A percentile compares a stretch with the other conserved stretches of the same genome.
These are phyloP conservation scores for Venturia nashicola DNA, from an alignment of 2,329 filamentous ascomycete genomes.

Conservation along the genomic window DNA sequence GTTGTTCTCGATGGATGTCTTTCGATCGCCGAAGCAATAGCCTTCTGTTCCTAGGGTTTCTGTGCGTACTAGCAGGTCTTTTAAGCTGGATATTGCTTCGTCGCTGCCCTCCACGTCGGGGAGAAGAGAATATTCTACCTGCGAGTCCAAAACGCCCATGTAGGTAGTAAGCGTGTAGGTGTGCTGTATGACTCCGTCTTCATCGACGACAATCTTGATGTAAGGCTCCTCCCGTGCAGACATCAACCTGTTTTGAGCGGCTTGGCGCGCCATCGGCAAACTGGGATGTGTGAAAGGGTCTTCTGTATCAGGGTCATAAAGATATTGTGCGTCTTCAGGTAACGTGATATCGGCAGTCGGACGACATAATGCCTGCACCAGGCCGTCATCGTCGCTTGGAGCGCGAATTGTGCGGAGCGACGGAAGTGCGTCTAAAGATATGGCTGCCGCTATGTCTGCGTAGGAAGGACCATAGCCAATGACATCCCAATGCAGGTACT, in stretches of 20 bases:
- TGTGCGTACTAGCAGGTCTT: slow-evolving; percentile 30
- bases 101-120: slow-evolving; percentile 42
- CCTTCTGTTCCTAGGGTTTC: not conserved
- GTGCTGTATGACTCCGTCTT: slow-evolving; percentile 37
- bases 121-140: slow-evolving; percentile 47
- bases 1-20: not conserved
- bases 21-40: not conserved
- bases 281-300: slow-evolving; percentile 4
- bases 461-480: slow-evolving; percentile 44
- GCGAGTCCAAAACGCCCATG: slow-evolving; percentile 35
- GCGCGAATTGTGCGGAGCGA: slow-evolving; percentile 45
- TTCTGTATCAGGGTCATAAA: slow-evolving; percentile 9
- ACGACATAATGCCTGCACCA: slow-evolving; percentile 56
- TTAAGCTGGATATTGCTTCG: slow-evolving; percentile 42
- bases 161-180: slow-evolving; percentile 45
- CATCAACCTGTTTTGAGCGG: slow-evolving; percentile 54
- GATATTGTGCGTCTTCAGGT: slow-evolving; percentile 11
- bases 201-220: slow-evolving; percentile 46
- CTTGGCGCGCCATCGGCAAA: slow-evolving; percentile 38
- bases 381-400: slow-evolving; percentile 56
- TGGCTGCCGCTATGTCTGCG: slow-evolving; percentile 50
- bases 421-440: slow-evolving; percentile 51
- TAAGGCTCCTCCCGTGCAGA: slow-evolving; percentile 40
- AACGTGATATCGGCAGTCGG: slow-evolving; percentile 41
- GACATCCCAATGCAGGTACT: slow-evolving; percentile 49